phyloP scores from a whole-genome alignment of 2,329 filamentous ascomycete species.

The Cylindrodendrum hubeiense region DNA sequence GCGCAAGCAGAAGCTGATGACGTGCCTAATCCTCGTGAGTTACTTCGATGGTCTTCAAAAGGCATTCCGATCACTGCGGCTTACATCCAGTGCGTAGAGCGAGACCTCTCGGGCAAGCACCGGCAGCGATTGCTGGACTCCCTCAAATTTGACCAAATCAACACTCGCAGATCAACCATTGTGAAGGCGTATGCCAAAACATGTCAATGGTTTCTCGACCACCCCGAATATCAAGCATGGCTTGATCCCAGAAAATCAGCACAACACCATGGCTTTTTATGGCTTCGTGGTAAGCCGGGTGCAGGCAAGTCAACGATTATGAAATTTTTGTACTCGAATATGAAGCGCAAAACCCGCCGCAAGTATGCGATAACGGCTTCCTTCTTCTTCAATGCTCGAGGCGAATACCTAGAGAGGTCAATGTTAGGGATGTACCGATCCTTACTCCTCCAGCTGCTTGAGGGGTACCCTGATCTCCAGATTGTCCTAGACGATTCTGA shows the following conservation, averaged over 20 bases:
- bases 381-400: conserved; percentile 66
- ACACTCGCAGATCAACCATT: conserved; percentile 51
- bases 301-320: conserved; percentile 61
- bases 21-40: background rate
- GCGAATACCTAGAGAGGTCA: conserved; percentile 58
- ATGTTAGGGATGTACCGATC: conserved; percentile 63
- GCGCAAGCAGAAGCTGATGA: background rate
- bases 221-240: conserved; percentile 18
- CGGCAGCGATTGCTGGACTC: conserved; percentile 40
- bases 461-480: conserved; percentile 49
- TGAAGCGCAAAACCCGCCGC: background rate
- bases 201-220: conserved; percentile 30
- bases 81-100: background rate
- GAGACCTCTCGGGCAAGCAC: background rate
- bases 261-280: conserved; percentile 52
- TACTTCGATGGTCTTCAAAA: background rate
- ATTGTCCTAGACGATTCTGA: conserved; percentile 43
- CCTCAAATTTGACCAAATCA: conserved; percentile 53
- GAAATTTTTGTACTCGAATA: conserved; percentile 50
- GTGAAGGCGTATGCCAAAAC: conserved; percentile 48
- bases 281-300: conserved; percentile 61
- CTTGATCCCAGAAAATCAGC: background rate
- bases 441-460: conserved; percentile 60
- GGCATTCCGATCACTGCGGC: background rate
- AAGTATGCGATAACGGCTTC: conserved; percentile 45